Base-by-base conservation (phyloP, 257 asterid species). In the Striga asiatica region DNA sequence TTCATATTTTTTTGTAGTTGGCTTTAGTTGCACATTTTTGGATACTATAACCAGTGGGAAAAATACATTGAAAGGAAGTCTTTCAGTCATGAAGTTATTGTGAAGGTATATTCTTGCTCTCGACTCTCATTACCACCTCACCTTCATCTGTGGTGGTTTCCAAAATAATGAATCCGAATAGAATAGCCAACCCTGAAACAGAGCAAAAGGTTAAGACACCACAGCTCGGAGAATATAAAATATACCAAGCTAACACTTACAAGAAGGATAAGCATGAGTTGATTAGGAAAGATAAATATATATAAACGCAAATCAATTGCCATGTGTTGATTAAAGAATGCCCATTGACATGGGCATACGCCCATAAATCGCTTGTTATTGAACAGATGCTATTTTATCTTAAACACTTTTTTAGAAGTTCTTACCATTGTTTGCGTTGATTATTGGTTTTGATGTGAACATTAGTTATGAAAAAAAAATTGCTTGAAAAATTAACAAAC, bases 141-240 rank as follows among this genome's bases (percentile, higher is more conserved):
- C 98, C 91, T 91, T 75, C 95, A 91, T 87, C 74, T 91, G 98
- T 23, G 94, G 89, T 50, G 98, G 94, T 65, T 87, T 82, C 98
- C 98, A 91, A 74, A 82, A 91, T 29, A 84, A 69, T 28, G 97
- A 82, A 54, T 91, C 93, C 21, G 98, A 77, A 69, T 82, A 87
- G 74, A 91, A 91, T 50, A 91, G 84, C 98, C 98, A 91, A 20
- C 98, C 98, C 98, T 91, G 78, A 58, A 69, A 61, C 51, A 62
- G 54, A 73, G 60, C 56, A 34, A 55, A 38, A 11, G 34, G 29
- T 24, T 63, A 52, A 31, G 25, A 47, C 25, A 25, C 20, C 50
- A 61, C 58, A 19, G 46, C 46, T 46, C 51, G 24, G 48, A 28
- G 35, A 60, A 55, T 11, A 14, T 4, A 3, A 6, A 41, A 14